Conservation (phyloP, 177 flowering plant genomes). For the Telopea speciosissima region DNA sequence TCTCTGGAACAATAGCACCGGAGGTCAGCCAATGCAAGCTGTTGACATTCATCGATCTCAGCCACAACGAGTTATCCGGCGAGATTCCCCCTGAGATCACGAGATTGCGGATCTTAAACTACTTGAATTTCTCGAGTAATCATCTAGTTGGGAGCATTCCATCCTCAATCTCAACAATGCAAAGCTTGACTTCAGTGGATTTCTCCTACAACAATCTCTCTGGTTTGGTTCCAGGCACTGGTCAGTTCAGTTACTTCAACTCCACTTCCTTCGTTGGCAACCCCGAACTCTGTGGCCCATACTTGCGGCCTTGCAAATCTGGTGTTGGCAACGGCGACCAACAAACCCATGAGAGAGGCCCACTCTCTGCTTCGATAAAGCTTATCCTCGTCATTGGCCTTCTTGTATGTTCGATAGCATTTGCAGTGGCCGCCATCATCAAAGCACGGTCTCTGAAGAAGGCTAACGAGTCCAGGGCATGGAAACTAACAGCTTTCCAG, state of each 20-base stretch:
- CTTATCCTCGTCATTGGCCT: slow-evolving; percentile 85
- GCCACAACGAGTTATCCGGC: slow-evolving; percentile 72
- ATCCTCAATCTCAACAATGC: slow-evolving; percentile 59
- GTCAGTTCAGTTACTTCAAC: slow-evolving; percentile 95
- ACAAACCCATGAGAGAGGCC: slow-evolving; percentile 46
- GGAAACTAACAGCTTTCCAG: slow-evolving; percentile 97
- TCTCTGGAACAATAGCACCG: slow-evolving; percentile 61
- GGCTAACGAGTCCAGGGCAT: slow-evolving; percentile 69
- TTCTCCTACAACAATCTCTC: slow-evolving; percentile 85
- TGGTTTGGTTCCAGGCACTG: slow-evolving; percentile 81
- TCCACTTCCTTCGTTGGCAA: slow-evolving; percentile 81
- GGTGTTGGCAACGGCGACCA: slow-evolving; percentile 44
- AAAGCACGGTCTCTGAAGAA: slow-evolving; percentile 83
- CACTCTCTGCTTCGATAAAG: slow-evolving; percentile 73
- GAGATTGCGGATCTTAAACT: slow-evolving; percentile 69
- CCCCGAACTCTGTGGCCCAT: slow-evolving; percentile 84
- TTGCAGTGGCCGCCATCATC: slow-evolving; percentile 82
- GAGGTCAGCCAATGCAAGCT: slow-evolving; percentile 74
- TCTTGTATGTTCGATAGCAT: slow-evolving; percentile 83
- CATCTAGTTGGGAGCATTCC: slow-evolving; percentile 77
- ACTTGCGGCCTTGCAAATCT: slow-evolving; percentile 70
- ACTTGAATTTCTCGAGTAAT: slow-evolving; percentile 77
- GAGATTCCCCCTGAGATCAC: slow-evolving; percentile 73
- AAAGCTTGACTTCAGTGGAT: slow-evolving; percentile 85
- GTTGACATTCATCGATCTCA: slow-evolving; percentile 75